phyloP scores from a whole-genome alignment of 352 stramenopile genomes.

The Globisporangium irregulare region DNA sequence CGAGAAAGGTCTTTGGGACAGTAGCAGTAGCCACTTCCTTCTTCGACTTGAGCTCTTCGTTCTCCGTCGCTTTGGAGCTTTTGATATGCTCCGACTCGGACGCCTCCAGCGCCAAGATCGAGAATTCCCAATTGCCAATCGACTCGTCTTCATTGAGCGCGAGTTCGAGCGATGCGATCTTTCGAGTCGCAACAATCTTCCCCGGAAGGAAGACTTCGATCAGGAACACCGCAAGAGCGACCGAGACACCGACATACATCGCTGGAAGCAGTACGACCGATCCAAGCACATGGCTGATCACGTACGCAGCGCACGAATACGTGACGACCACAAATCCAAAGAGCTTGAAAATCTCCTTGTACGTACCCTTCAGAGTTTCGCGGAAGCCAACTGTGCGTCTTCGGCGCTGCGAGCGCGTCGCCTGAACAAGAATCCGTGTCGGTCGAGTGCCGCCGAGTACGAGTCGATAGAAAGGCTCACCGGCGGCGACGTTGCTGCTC shows the following conservation, averaged over 20 bases:
- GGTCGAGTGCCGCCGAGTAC: constrained; percentile 52
- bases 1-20: constrained; percentile 48
- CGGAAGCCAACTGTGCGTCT: constrained; percentile 27
- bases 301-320: constrained; percentile 44
- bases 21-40: constrained; percentile 8
- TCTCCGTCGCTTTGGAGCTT: not conserved
- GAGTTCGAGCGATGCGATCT: constrained; percentile 12
- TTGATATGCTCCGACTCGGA: constrained; percentile 46
- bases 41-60: constrained; percentile 12
- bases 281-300: constrained; percentile 50
- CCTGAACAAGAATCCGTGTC: constrained; percentile 50
- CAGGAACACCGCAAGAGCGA: constrained; percentile 46
- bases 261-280: constrained; percentile 51
- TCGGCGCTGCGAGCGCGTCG: constrained; percentile 24
- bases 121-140: constrained; percentile 61
- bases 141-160: constrained; percentile 13
- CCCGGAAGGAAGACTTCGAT: constrained; percentile 57
- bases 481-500: constrained; percentile 28
- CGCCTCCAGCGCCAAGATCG: constrained; percentile 51
- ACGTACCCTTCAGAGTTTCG: constrained; percentile 53
- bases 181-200: constrained; percentile 39
- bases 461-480: constrained; percentile 50
- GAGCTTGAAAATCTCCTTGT: constrained; percentile 63
- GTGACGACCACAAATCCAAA: constrained; percentile 53
- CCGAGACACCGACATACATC: constrained; percentile 42